phyloP scores from a whole-genome alignment of 495 filamentous ascomycete species.

The Aspergillus cristatus region DNA sequence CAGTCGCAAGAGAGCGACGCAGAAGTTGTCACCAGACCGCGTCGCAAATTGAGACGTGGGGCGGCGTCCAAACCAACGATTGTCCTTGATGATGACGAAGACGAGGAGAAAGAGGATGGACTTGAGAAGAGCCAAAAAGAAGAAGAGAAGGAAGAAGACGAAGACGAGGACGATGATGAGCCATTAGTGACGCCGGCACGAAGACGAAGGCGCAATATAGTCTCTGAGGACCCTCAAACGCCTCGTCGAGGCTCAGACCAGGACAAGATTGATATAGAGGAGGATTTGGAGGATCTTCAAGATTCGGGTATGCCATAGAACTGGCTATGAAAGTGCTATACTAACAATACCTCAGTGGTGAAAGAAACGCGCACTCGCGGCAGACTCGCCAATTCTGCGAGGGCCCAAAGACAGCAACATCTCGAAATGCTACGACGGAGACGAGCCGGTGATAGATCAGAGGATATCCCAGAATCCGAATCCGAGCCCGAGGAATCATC shows the following conservation, averaged over 20 bases:
- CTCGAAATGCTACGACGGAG: slow-evolving; percentile 47
- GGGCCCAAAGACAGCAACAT: slow-evolving; percentile 34
- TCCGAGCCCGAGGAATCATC: slow-evolving; percentile 22
- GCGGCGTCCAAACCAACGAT: slow-evolving; percentile 7
- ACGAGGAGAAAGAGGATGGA: slow-evolving; percentile 19
- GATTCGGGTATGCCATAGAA: slow-evolving; percentile 27
- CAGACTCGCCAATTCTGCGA: slow-evolving; percentile 26
- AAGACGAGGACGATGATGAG: slow-evolving; percentile 9
- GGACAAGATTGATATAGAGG: slow-evolving; percentile 31
- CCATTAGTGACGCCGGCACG: slow-evolving; percentile 19
- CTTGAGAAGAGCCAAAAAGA: neutral
- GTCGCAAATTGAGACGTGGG: slow-evolving; percentile 26
- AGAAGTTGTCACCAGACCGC: slow-evolving; percentile 16
- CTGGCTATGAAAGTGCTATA: neutral
- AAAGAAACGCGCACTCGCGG: slow-evolving; percentile 36
- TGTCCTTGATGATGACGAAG: slow-evolving; percentile 17
- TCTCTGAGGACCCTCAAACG: slow-evolving; percentile 14
- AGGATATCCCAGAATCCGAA: slow-evolving; percentile 21
- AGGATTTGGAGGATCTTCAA: slow-evolving; percentile 37
- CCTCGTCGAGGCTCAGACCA: slow-evolving; percentile 16
- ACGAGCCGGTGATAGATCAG: slow-evolving; percentile 47
- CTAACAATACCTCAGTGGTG: slow-evolving; percentile 18
- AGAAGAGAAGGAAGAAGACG: no score
- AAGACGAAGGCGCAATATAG: slow-evolving; percentile 8
- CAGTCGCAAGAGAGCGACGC: slow-evolving; percentile 18